A percentile compares a stretch with the other conserved stretches of the same genome.
phyloP scores from a whole-genome alignment of 768 basidiomycete species.

The Cubamyces sp. region DNA sequence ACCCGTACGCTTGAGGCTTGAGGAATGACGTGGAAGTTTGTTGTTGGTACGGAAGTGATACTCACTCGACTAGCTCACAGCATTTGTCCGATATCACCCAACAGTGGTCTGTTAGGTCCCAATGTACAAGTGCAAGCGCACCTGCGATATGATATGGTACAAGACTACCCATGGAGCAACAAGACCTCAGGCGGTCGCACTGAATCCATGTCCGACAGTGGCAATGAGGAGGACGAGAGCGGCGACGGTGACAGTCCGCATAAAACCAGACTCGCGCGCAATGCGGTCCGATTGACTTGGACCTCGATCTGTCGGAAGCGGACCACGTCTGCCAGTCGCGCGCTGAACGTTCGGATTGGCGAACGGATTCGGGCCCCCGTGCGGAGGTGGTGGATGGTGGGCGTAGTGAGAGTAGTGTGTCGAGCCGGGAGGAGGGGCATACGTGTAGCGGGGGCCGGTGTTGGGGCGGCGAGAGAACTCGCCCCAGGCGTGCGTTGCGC shows the following conservation, averaged over 20 bases:
- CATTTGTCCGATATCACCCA: too few relatives aligned
- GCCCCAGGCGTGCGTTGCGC: slow-evolving; percentile 43
- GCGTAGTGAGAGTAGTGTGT: slow-evolving; percentile 11
- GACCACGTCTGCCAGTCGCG: slow-evolving; percentile 29
- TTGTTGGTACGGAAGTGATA: too few relatives aligned
- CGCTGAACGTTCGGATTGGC: slow-evolving; percentile 32
- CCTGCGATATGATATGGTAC: too few relatives aligned
- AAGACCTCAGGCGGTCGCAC: slow-evolving; percentile 25
- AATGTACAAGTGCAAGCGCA: too few relatives aligned
- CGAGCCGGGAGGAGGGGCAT: slow-evolving; percentile 17
- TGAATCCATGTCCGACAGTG: slow-evolving; percentile 32
- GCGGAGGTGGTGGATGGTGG: slow-evolving; percentile 18
- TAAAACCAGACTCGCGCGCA: slow-evolving; percentile 27
- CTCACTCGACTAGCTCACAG: too few relatives aligned
- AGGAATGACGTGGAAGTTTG: too few relatives aligned
- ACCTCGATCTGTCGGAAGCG: slow-evolving; percentile 8
- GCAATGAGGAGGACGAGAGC: slow-evolving; percentile 35
- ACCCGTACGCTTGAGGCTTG: too few relatives aligned
- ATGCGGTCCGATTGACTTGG: slow-evolving; percentile 25
- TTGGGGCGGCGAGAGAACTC: slow-evolving; percentile 31
- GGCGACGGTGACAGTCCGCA: slow-evolving; percentile 33
- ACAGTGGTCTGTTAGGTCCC: too few relatives aligned
- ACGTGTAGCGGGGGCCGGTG: slow-evolving; percentile 23
- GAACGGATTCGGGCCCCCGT: slow-evolving; percentile 31
- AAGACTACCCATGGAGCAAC: too few relatives aligned